Evolutionary conservation across 768 basidiomycete genomes (phyloP).

Genomic region (Zangia roseola): DNA sequence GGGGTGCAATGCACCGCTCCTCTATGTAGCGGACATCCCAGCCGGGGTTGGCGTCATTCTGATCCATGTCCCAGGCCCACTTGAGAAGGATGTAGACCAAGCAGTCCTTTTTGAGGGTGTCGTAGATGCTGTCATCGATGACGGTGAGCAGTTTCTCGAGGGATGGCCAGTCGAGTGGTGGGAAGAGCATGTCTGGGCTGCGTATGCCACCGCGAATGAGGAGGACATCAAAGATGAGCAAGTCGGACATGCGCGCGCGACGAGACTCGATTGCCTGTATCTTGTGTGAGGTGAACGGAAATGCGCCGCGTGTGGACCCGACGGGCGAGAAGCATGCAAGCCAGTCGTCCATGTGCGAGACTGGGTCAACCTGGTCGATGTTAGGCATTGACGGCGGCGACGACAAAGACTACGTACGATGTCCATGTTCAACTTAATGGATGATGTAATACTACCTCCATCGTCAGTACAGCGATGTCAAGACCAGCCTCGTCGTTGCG

Average conservation of each 20-base stretch:
- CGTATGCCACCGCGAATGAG: conserved; percentile 62
- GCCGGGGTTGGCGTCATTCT: conserved; percentile 37
- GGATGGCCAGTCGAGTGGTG: conserved; percentile 54
- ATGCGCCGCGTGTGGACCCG: conserved; percentile 34
- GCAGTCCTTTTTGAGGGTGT: conserved; percentile 76
- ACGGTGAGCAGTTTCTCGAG: conserved; percentile 60
- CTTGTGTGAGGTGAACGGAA: conserved; percentile 58
- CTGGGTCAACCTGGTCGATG: not conserved
- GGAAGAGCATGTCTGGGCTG: conserved; percentile 62
- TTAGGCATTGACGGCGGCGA: not conserved
- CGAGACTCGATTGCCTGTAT: conserved; percentile 61
- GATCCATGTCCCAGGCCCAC: conserved; percentile 73
- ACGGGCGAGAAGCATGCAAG: conserved; percentile 47
- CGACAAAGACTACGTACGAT: conserved; percentile 19
- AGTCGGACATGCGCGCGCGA: conserved; percentile 57
- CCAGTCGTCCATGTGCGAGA: conserved; percentile 25
- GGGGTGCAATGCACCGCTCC: conserved; percentile 68
- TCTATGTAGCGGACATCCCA: conserved; percentile 42
- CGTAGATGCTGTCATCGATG: conserved; percentile 63
- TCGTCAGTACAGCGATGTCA: too few species aligned
- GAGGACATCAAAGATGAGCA: conserved; percentile 73
- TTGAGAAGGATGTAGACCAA: conserved; percentile 79
- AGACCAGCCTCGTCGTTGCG: conserved; percentile 7
- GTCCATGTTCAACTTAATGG: conserved; percentile 23
- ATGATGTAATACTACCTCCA: not conserved